Base-by-base conservation (phyloP, 2,329 filamentous ascomycete genomes). In the Aspergillus sp. region DNA sequence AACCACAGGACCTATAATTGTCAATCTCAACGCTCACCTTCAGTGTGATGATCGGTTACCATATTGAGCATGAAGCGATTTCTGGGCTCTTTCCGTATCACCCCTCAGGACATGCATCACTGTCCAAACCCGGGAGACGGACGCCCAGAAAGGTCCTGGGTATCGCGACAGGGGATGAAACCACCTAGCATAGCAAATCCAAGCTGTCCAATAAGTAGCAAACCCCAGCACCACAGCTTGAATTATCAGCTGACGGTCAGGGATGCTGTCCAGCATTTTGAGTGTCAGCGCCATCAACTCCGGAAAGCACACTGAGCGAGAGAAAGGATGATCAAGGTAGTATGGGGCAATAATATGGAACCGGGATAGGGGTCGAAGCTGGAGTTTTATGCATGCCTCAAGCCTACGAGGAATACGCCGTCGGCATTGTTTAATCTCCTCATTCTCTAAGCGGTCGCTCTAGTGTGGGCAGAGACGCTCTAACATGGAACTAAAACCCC, bases 171-270 rank as follows among this genome's bases (percentile, higher is more conserved):
- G 49, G n/a, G 57, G 60, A 24, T 62, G 61, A 19, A 64, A 49
- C 10, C 49, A 47, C 32, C 60, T 58, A 6, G 57, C 43, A 46
- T 67, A 67, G 13, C 65, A 45, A 22, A 67, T 58, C 63, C 65
- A 68, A 22, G 32, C 47, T 2, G 30, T 36, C 49, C 52, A 57
- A 20, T 60, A 61, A 8, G 32, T 17, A 6, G n/a, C 44, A 16
- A 35, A 6, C 4, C n/a, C 26, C 26, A 46, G 10, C 1, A 19
- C 26, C 3, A 35, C 16, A 6, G 8, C 44, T 17, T 46, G 44
- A n/a, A 33, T 7, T 11, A 46, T 20, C 10, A 33, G 9, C 26
- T 33, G 30, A 19, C 16, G 32, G 11, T 46, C 16, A 24, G 33
- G 19, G 40, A 38, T n/a, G 14, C 13, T 19, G 19, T 42, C 40